phyloP scores from a whole-genome alignment of 176 grass and related monocot species.

The Oryza meridionalis region DNA sequence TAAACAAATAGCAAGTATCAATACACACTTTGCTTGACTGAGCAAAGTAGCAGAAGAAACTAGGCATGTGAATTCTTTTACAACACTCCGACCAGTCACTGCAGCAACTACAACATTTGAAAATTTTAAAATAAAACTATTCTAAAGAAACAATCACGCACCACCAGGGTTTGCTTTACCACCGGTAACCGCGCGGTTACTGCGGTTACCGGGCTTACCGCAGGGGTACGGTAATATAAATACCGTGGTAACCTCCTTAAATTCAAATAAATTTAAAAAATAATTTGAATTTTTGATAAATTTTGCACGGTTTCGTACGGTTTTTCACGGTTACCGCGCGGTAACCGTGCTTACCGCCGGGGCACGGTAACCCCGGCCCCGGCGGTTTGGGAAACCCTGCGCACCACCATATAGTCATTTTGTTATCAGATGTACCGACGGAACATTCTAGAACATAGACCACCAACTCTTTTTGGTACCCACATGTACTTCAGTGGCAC shows the following conservation, averaged over 20 bases:
- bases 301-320: no score
- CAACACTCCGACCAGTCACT: background rate
- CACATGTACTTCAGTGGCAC: conserved; percentile 25
- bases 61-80: conserved; percentile 4
- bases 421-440: background rate
- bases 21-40: conserved; percentile 4
- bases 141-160: background rate
- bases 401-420: background rate
- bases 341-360: no score
- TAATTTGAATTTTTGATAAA: no score
- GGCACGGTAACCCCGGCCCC: no score
- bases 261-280: no score
- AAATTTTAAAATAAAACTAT: conserved; percentile 15
- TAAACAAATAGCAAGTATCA: background rate
- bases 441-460: conserved; percentile 70
- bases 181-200: no score
- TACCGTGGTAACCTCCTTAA: no score
- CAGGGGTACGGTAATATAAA: no score
- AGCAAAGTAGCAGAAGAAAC: background rate
- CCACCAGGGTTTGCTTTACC: no score
- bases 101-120: conserved; percentile 19
- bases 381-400: no score
- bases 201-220: no score
- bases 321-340: no score
- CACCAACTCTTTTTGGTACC: conserved; percentile 79